phyloP scores from a whole-genome alignment of 495 filamentous ascomycete species.

The Penicillium bialowiezense region DNA sequence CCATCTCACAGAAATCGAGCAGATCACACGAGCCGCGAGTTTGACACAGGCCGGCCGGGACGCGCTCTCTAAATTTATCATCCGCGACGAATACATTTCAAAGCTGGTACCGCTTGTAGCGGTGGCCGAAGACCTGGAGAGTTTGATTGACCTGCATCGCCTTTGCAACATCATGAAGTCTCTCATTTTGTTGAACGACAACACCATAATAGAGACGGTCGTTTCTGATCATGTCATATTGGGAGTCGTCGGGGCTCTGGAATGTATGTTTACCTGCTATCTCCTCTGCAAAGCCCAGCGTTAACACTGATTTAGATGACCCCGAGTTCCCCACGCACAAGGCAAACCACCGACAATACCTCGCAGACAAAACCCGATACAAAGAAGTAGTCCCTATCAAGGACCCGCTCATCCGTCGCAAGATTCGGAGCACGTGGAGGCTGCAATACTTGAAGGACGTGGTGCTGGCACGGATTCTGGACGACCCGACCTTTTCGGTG shows the following conservation, averaged over 20 bases:
- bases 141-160: constrained; percentile 77
- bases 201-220: constrained; percentile 85
- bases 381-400: constrained; percentile 95
- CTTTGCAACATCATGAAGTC: constrained; percentile 98
- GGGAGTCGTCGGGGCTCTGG: constrained; percentile 92
- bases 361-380: constrained; percentile 82
- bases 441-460: constrained; percentile 98
- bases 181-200: constrained; percentile 91
- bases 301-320: constrained; percentile 58
- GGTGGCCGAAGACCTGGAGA: constrained; percentile 87
- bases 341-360: constrained; percentile 93
- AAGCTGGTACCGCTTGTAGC: constrained; percentile 84
- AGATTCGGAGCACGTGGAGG: constrained; percentile 95
- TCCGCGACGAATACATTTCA: constrained; percentile 78
- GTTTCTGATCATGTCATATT: constrained; percentile 86
- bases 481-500: constrained; percentile 96
- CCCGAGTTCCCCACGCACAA: constrained; percentile 99
- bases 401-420: constrained; percentile 72
- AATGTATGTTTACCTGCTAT: constrained; percentile 57
- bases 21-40: constrained; percentile 72
- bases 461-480: constrained; percentile 89
- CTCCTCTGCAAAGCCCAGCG: not conserved
- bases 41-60: constrained; percentile 75
- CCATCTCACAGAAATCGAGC: constrained; percentile 78
- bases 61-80: constrained; percentile 82